Base-by-base conservation (phyloP, 257 asterid species). In the Solanum medicagineum region DNA sequence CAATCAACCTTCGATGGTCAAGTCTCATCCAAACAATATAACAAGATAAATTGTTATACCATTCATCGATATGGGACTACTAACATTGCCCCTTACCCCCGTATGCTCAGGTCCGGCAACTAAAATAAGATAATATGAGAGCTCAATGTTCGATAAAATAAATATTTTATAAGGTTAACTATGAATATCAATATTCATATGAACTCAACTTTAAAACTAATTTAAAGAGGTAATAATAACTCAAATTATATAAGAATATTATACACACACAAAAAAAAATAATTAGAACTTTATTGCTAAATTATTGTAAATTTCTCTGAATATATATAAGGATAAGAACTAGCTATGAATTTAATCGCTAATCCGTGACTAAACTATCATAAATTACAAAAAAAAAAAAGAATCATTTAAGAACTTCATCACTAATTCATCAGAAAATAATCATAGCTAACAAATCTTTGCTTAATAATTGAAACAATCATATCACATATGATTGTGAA, bases 1-100 rank as follows among this genome's bases (percentile, higher is more conserved):
- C 0, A 56, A 56, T 56, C 1, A 1, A 0, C 15, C 11, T 20
- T 2, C 10, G n/a, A 9, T 0, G 9, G 13, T 5, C 1, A 11
- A 4, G 11, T 5, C 9, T 8, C 13, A 10, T 1, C 6, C 1
- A n/a, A n/a, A n/a, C 7, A 9, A 60, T 60, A 60, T 4, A 60
- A 60, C 7, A 12, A 54, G 59, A 14, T 7, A 54, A 54, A 54
- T 54, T 54, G 20, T 15, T 54, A 15, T 54, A 4, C 2, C 20
- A 15, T 54, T 16, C 19, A 54, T 2, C 59, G 20, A 54, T 14
- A 8, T 54, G 20, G 8, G 13, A 54, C 59, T 54, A 54, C 59
- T 15, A 14, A 15, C 55, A 51, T 15, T 12, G 16, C 55, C 16
- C 16, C 16, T 12, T 36, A 36, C 10, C 5, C 12, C 26, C 12